phyloP scores from a whole-genome alignment of 2,329 filamentous ascomycete species.

The Botrytis fabae region DNA sequence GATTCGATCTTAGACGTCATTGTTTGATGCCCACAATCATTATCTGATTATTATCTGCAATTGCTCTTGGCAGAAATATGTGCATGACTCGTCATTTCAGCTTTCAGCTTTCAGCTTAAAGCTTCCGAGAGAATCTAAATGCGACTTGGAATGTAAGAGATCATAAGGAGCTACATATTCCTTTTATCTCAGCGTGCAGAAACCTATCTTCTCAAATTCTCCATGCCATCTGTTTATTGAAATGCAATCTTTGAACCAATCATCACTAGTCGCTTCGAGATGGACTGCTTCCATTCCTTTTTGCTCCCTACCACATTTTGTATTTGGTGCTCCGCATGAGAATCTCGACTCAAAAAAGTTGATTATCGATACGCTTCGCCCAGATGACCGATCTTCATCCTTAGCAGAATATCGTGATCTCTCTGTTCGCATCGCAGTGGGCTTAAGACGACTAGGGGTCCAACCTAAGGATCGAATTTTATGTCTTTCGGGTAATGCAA shows the following conservation, averaged over 20 bases:
- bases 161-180: background rate
- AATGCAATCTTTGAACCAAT: background rate
- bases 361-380: background rate
- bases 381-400: background rate
- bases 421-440: background rate
- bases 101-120: background rate
- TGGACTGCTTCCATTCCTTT: background rate
- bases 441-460: background rate
- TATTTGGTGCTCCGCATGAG: conserved; percentile 4
- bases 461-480: background rate
- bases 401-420: background rate
- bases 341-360: background rate
- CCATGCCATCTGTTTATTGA: background rate
- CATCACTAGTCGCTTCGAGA: background rate
- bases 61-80: background rate
- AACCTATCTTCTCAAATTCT: background rate
- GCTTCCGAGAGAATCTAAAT: background rate
- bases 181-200: background rate
- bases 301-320: background rate
- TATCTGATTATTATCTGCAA: background rate
- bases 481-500: background rate
- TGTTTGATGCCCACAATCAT: background rate
- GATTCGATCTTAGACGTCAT: too few species aligned
- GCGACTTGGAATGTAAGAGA: background rate
- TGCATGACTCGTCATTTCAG: background rate